Evolutionary conservation across 1,284 basidiomycete species (phyloP).

Genomic region (Pascua guehoae): DNA sequence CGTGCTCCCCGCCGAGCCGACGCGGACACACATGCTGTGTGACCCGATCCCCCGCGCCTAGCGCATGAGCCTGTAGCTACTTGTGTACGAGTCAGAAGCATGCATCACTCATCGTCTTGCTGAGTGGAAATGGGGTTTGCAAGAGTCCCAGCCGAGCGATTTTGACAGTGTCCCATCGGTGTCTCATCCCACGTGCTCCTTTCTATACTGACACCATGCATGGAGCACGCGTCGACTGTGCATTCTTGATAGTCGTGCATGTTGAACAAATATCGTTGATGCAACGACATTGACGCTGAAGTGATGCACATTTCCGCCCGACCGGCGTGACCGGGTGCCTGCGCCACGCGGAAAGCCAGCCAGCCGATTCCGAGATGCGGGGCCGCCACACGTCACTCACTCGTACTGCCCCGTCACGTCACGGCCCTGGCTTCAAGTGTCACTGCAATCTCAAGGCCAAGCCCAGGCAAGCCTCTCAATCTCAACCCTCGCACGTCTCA

Average conservation of each 20-base stretch:
- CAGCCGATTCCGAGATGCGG: background rate
- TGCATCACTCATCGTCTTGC: background rate
- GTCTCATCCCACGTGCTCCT: no score
- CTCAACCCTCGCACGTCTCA: background rate
- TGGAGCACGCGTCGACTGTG: background rate
- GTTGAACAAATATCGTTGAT: no score
- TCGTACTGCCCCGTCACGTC: background rate
- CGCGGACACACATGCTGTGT: slow-evolving; percentile 70
- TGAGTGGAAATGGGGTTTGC: no score
- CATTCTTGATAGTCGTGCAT: background rate
- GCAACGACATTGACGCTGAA: no score
- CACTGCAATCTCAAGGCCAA: no score
- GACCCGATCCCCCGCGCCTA: slow-evolving; percentile 54
- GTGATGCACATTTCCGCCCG: no score
- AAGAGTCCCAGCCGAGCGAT: no score
- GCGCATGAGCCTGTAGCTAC: slow-evolving; percentile 10
- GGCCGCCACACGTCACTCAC: background rate
- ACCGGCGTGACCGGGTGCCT: no score
- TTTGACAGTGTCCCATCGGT: no score
- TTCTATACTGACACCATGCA: no score
- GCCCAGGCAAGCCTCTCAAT: background rate
- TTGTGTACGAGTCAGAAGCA: background rate
- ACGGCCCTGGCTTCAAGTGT: no score
- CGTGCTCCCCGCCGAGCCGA: slow-evolving; percentile 67
- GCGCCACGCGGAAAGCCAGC: background rate